These are phyloP conservation scores for Lupinus albus DNA, from an alignment of 306 rosid genomes.

Conservation along the genomic window DNA sequence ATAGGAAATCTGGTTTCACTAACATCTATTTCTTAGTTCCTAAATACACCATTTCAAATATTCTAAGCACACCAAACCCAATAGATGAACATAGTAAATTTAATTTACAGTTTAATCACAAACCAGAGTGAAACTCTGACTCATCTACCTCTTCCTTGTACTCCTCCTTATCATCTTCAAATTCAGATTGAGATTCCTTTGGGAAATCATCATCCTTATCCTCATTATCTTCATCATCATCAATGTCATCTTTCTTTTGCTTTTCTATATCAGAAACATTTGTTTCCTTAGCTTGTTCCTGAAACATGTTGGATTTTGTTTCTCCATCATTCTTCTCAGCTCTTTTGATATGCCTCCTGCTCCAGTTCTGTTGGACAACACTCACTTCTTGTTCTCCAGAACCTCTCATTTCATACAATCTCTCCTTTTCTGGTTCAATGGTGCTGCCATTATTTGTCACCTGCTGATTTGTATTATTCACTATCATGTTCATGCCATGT, in stretches of 20 bases:
- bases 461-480: constrained; percentile 30
- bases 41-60: neutral
- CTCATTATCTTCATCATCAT: constrained; percentile 17
- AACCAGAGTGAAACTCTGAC: constrained; percentile 47
- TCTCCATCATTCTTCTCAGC: constrained; percentile 32
- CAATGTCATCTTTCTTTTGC: constrained; percentile 31
- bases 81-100: constrained; percentile 1
- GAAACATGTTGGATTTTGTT: constrained; percentile 17
- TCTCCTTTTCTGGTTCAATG: constrained; percentile 24
- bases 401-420: constrained; percentile 13
- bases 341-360: constrained; percentile 36
- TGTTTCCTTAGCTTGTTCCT: constrained; percentile 30
- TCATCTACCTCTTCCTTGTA: constrained; percentile 59
- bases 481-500: constrained; percentile 30
- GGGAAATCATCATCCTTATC: constrained; percentile 30
- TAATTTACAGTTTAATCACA: constrained; percentile 28
- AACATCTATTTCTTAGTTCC: neutral
- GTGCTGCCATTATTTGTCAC: constrained; percentile 24
- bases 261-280: constrained; percentile 39
- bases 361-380: constrained; percentile 38
- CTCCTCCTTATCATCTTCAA: constrained; percentile 50
- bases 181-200: constrained; percentile 37
- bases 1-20: neutral
- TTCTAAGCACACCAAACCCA: constrained; percentile 11
- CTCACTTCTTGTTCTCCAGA: constrained; percentile 37